Conservation (phyloP, 2,329 filamentous ascomycete genomes). For the Cladorrhinum sp. region DNA sequence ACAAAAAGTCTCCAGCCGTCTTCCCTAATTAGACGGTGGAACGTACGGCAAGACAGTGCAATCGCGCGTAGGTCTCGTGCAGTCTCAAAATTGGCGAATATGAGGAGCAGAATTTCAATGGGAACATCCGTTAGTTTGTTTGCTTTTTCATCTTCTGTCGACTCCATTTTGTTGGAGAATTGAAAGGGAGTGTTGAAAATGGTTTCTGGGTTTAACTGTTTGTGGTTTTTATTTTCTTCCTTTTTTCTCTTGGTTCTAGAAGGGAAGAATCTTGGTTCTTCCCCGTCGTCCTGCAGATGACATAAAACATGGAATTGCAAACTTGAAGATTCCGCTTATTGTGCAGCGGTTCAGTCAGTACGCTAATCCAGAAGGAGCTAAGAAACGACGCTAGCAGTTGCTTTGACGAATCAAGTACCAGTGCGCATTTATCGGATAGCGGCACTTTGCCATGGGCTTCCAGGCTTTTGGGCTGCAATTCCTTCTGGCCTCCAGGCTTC, state of each 20-base stretch:
- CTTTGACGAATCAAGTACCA: neutral
- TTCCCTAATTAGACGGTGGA: conserved; percentile 37
- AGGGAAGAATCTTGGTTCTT: neutral
- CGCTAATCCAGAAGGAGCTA: neutral
- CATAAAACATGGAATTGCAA: too few species aligned
- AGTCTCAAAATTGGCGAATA: conserved; percentile 47
- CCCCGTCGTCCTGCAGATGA: too few species aligned
- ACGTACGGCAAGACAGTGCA: conserved; percentile 37
- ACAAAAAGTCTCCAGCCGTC: conserved; percentile 51
- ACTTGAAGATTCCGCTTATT: neutral
- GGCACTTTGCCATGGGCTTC: neutral
- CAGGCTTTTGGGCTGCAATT: neutral
- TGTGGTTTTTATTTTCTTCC: neutral
- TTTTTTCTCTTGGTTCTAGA: neutral
- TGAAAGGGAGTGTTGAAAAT: neutral
- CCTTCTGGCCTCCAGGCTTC: neutral
- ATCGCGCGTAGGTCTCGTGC: conserved; percentile 47
- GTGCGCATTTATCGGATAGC: neutral
- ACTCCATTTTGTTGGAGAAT: neutral
- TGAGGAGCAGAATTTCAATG: conserved; percentile 49
- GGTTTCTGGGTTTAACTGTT: neutral
- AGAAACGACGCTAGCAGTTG: neutral
- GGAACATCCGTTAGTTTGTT: conserved; percentile 43
- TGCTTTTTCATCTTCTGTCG: neutral
- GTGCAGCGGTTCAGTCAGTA: neutral